Base-by-base conservation (phyloP, 2,329 filamentous ascomycete species). In the Venturia asperata region DNA sequence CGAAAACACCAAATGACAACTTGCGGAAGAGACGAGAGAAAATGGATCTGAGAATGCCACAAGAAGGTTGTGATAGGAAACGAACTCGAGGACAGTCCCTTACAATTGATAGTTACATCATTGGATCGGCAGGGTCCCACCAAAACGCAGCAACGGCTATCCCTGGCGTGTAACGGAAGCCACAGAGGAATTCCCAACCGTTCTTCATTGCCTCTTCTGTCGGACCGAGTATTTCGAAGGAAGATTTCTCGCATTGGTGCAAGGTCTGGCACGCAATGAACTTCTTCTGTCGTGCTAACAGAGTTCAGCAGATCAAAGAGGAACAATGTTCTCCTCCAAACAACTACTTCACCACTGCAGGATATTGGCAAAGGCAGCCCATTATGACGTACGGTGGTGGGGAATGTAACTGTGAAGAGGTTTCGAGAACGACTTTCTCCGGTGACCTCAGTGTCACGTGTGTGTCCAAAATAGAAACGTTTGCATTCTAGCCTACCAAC, bases 101-200 rank as follows among this genome's bases (percentile, higher is more conserved):
- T 13, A 9, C 30, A n/a, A 19, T 27, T 27, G 27, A 27, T 27
- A 37, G 34, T 37, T 58, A 58, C 52, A 58, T 58, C 52, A 58
- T 58, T n/a, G 15, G 52, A 58, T 58, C 52, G 27, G 30, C 52
- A 58, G 52, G 30, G 52, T 37, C 30, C 52, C 52, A 58, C 52
- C 52, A 37, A 56, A 58, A 58, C 19, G 47, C 21, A 7, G 17
- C 30, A 58, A 58, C 52, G 27, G 52, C 30, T 58, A 19, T 37
- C 27, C 30, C 52, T 58, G 52, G 52, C 52, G 52, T 58, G 30
- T 13, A 58, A 58, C 52, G 30, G 52, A 55, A 55, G 10, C 49
- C 30, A 55, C 24, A 24, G 49, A 55, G 24, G 11, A 34, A 55
- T 34, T 37, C 52, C 30, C 27, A 58, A 58, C 52, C 52, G 15